Percentiles rank a stretch among this genome's conserved stretches.
Evolutionary conservation across 2,329 filamentous ascomycete species (phyloP).

Genomic region (Venturiaceae sp.): DNA sequence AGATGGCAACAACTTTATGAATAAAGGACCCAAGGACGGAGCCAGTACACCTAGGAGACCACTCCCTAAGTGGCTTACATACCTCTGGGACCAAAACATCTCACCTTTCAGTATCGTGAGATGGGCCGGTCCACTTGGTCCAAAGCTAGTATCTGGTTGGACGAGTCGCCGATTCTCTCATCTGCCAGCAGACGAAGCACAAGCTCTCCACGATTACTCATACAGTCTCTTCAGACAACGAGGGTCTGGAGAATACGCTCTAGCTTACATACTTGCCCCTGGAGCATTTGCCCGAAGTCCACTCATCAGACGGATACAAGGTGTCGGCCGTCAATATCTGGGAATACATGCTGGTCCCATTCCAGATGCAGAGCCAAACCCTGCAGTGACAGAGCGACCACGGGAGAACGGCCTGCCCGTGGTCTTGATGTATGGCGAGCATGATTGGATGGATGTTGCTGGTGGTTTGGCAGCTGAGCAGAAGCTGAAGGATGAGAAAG

Average conservation of each 20-base stretch:
- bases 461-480: conserved; percentile 74
- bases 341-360: conserved; percentile 16
- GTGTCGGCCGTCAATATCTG: conserved; percentile 65
- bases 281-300: conserved; percentile 86
- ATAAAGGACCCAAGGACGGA: conserved; percentile 31
- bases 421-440: conserved; percentile 91
- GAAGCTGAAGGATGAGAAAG: conserved; percentile 61
- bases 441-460: conserved; percentile 97
- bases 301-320: conserved; percentile 76
- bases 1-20: conserved; percentile 42
- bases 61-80: conserved; percentile 77
- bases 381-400: conserved; percentile 17
- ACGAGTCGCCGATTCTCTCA: conserved; percentile 87
- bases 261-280: conserved; percentile 86
- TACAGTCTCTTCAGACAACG: conserved; percentile 90
- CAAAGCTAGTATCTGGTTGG: conserved; percentile 89
- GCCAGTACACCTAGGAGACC: conserved; percentile 43
- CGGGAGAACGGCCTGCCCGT: conserved; percentile 66
- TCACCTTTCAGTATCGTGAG: conserved; percentile 90
- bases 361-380: conserved; percentile 9
- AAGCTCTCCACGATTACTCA: conserved; percentile 83
- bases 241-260: conserved; percentile 86
- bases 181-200: conserved; percentile 67
- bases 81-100: conserved; percentile 94
- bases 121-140: conserved; percentile 79